phyloP scores from a whole-genome alignment of 2,329 filamentous ascomycete genomes.

The Stemphylium beticola region DNA sequence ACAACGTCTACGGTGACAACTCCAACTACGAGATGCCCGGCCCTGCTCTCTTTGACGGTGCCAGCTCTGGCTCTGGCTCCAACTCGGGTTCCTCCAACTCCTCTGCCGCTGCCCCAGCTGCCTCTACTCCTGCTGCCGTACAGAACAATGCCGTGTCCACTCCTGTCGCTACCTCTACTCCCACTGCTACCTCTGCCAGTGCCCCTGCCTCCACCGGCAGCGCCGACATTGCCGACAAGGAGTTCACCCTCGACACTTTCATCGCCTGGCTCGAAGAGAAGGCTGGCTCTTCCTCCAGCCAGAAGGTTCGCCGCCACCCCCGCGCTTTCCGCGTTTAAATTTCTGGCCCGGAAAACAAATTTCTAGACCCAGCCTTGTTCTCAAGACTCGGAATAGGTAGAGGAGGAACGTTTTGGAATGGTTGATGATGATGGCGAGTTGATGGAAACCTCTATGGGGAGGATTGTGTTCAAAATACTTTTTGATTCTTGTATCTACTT shows the following conservation, averaged over 20 bases:
- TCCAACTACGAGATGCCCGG: conserved; percentile 59
- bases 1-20: conserved; percentile 63
- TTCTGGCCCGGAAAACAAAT: too few relatives aligned
- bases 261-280: conserved; percentile 32
- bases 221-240: conserved; percentile 12
- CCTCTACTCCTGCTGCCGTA: conserved; percentile 12
- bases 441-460: not conserved
- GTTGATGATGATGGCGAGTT: not conserved
- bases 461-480: not conserved
- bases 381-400: not conserved
- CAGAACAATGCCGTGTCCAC: conserved; percentile 8
- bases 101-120: conserved; percentile 15
- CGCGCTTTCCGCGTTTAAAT: conserved; percentile 26
- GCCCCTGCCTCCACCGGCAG: conserved; percentile 4
- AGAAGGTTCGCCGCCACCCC: conserved; percentile 27
- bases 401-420: not conserved
- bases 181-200: not conserved
- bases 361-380: too few relatives aligned
- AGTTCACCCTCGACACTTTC: conserved; percentile 31
- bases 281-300: conserved; percentile 17
- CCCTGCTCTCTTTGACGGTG: conserved; percentile 48
- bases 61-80: conserved; percentile 28
- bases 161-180: conserved; percentile 2
- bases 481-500: conserved; percentile 28
- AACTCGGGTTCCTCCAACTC: conserved; percentile 13